Base-by-base conservation (phyloP, 2,329 filamentous ascomycete genomes). In the Aspergillus sp. region DNA sequence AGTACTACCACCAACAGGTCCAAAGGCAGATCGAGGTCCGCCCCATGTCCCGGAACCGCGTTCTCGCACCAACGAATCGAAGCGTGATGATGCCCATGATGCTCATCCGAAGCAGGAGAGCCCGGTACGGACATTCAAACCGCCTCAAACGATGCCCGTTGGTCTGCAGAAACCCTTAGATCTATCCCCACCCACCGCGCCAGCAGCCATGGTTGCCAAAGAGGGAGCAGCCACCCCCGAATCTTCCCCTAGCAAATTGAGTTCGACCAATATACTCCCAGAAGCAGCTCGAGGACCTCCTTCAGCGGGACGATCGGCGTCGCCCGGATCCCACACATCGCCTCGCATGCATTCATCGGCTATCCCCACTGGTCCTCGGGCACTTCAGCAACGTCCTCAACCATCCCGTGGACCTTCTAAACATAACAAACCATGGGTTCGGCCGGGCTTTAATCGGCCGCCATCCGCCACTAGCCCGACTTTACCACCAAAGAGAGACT, bases 301-400 rank as follows among this genome's bases (percentile, higher is more conserved):
- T 1, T 64, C 70, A 21, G 61, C 62, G 4, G 66, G 65, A 25
- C 66, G 66, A 19, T 65, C 68, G 9, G 46, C 62, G 17, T 75
- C 74, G 19, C 70, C 68, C 7, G 66, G 69, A 54, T 63, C 69
- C 2, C 69, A 69, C 11, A 76, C 73, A 6, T 77, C 76, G 4
- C 75, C 76, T 19, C 68, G 67, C 12, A 70, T 73, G 64, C 66
- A 70, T 47, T 61, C 70, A 25, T 68, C 72, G 9, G 73, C 62
- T 35, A 73, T 77, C 19, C 76, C 76, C 12, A 78, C 75, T 8
- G 76, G 74, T 3, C 76, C 76, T 35, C 74, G 76, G 51, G 75
- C 75, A 6, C 67, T 73, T n/a, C 70, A 75, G 46, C 70, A 73
- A 57, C 69, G 72, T 48, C 64, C 66, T 7, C 59, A 68, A 37